Percentiles rank a stretch among this genome's conserved stretches.
These are phyloP conservation scores for Ceratobasidium sp. DNA, from an alignment of 1,284 basidiomycete species.

Conservation along the genomic window DNA sequence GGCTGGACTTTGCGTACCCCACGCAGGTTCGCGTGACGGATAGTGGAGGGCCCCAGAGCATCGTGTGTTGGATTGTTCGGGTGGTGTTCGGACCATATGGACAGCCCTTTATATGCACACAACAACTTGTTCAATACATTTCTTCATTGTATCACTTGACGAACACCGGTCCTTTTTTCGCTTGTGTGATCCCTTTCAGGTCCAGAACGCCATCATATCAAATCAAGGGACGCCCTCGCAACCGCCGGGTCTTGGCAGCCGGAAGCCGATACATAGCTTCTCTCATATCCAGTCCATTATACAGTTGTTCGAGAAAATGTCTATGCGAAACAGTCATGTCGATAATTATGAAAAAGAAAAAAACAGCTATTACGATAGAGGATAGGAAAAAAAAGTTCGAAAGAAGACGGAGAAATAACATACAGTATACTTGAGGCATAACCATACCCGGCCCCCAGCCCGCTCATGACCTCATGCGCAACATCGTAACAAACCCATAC, in stretches of 20 bases:
- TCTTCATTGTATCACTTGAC: too few relatives aligned
- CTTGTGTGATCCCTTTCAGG: neutral
- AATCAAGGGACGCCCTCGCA: slow-evolving; percentile 9
- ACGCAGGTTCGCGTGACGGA: neutral
- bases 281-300: slow-evolving; percentile 6
- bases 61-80: too few relatives aligned
- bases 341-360: neutral
- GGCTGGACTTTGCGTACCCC: too few relatives aligned
- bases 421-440: neutral
- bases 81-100: too few relatives aligned
- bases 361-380: neutral
- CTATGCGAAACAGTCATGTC: neutral
- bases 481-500: neutral
- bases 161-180: too few relatives aligned
- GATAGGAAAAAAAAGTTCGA: neutral
- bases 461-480: neutral
- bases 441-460: neutral
- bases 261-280: too few relatives aligned
- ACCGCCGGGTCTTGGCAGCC: neutral
- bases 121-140: too few relatives aligned
- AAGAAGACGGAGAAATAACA: neutral
- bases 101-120: too few relatives aligned
- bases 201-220: slow-evolving; percentile 2
- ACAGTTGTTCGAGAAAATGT: neutral
- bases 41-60: too few relatives aligned